Conservation (phyloP, 306 rosid genomes). For the Castanea mollissima region DNA sequence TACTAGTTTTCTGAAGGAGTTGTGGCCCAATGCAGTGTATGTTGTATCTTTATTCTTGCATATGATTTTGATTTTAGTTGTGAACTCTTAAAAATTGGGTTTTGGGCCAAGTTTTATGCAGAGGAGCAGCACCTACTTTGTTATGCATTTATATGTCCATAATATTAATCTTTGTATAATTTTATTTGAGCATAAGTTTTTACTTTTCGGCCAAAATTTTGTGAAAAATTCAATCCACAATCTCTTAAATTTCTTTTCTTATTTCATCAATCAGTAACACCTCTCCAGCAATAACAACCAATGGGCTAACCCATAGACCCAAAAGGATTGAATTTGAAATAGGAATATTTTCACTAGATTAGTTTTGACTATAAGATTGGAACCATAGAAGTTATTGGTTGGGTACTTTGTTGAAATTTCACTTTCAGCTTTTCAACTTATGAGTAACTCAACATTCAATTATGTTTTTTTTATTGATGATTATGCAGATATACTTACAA, state of each 20-base stretch:
- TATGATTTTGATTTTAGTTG: slow-evolving; percentile 15
- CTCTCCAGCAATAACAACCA: not conserved
- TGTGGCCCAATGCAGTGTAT: slow-evolving; percentile 85
- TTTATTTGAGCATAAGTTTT: not conserved
- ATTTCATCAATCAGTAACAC: not conserved
- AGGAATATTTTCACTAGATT: not conserved
- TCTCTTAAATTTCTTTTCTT: not conserved
- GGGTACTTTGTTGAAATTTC: not conserved
- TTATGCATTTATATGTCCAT: not conserved
- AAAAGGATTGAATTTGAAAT: not conserved
- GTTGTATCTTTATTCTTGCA: slow-evolving; percentile 10
- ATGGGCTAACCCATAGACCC: no score
- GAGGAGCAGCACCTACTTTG: not conserved
- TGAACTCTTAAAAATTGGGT: not conserved
- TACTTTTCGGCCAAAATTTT: not conserved
- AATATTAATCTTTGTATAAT: not conserved
- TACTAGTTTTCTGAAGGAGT: slow-evolving; percentile 75
- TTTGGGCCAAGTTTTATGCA: not conserved
- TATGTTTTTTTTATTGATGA: not conserved
- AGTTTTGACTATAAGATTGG: not conserved
- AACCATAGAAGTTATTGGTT: not conserved
- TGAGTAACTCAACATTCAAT: not conserved
- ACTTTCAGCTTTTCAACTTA: not conserved
- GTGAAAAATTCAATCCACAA: not conserved
- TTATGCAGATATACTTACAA: slow-evolving; percentile 66